Conservation (phyloP, 768 basidiomycete genomes). For the Amanita subjunquillea region DNA sequence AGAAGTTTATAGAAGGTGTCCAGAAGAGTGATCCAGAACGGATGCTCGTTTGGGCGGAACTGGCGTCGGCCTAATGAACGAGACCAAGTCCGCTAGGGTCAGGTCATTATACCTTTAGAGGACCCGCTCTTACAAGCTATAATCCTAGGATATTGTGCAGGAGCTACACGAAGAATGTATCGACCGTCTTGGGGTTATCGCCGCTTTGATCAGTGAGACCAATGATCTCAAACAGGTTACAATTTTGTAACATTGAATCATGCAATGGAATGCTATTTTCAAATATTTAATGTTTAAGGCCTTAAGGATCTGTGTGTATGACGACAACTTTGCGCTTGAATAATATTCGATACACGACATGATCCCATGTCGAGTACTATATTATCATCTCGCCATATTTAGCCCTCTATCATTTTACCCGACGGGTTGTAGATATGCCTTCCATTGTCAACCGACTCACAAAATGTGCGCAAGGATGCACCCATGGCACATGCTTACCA, state of each 20-base stretch:
- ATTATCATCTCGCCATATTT: no score
- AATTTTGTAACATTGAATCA: background rate
- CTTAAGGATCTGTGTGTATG: no score
- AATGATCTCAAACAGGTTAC: background rate
- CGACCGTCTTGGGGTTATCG: constrained; percentile 15
- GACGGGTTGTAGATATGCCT: no score
- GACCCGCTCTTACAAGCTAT: background rate
- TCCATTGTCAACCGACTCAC: no score
- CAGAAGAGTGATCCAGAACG: constrained; percentile 35
- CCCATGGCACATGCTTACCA: no score
- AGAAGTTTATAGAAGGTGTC: constrained; percentile 35
- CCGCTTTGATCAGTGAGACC: background rate
- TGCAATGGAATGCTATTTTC: background rate
- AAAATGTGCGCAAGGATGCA: no score
- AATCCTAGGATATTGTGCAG: constrained; percentile 40
- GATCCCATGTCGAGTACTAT: no score
- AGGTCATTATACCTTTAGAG: constrained; percentile 4
- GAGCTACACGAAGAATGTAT: constrained; percentile 42
- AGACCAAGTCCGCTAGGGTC: constrained; percentile 29
- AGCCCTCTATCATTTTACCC: no score
- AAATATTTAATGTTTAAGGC: no score
- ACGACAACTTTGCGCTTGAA: no score
- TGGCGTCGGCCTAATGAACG: constrained; percentile 47
- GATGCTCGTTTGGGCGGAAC: constrained; percentile 59
- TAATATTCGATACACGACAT: no score